These are phyloP conservation scores for Dictyostelium firmibasis DNA, from an alignment of 78 protist genomes.

Conservation along the genomic window DNA sequence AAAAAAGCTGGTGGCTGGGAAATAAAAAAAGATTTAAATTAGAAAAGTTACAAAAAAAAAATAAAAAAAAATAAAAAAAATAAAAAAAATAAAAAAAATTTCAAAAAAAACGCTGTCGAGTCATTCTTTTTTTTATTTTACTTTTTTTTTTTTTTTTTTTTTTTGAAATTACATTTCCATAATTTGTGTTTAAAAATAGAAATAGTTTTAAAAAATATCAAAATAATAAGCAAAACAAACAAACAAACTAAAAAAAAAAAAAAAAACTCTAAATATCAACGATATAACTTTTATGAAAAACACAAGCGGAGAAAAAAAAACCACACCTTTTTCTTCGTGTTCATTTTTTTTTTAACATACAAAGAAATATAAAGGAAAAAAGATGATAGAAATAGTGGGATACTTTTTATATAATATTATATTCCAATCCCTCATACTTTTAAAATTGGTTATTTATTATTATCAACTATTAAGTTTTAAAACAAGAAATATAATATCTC, in stretches of 20 bases:
- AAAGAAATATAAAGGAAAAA: not conserved
- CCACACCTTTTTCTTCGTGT: not conserved
- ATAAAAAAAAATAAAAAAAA: too few species aligned
- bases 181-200: not conserved
- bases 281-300: too few species aligned
- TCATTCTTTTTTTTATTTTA: not conserved
- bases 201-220: too few species aligned
- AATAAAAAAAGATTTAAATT: too few species aligned
- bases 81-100: too few species aligned
- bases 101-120: not conserved
- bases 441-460: not conserved
- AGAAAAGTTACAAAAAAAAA: too few species aligned
- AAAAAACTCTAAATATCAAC: too few species aligned
- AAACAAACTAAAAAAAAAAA: not conserved
- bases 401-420: not conserved
- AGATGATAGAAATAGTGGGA: not conserved
- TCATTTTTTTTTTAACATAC: not conserved
- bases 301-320: too few species aligned
- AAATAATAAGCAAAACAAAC: not conserved
- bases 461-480: not conserved
- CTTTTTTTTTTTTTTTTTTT: not conserved
- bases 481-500: not conserved
- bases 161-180: not conserved
- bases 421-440: not conserved
- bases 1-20: not conserved